A percentile compares a stretch with the other conserved stretches of the same genome.
phyloP scores from a whole-genome alignment of 2,329 filamentous ascomycete genomes.

The Gyromitra esculenta region DNA sequence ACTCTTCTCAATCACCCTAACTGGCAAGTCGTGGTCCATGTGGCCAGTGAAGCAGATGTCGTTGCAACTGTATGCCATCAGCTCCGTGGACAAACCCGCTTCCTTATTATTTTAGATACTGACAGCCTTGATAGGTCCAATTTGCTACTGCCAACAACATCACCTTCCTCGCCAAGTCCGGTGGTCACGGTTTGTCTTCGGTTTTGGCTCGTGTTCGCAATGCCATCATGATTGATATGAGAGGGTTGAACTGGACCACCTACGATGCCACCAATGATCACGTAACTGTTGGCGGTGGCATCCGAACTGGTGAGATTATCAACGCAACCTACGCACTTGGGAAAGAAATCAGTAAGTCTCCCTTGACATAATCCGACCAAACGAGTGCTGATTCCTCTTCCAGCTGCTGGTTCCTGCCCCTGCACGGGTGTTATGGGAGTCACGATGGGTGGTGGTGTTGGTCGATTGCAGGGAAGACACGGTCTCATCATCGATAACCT shows the following conservation, averaged over 20 bases:
- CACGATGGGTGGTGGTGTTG: slow-evolving; percentile 58
- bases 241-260: slow-evolving; percentile 26
- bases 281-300: slow-evolving; percentile 36
- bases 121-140: slow-evolving; percentile 18
- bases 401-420: slow-evolving; percentile 44
- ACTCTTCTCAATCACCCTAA: slow-evolving; percentile 33
- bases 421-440: slow-evolving; percentile 58
- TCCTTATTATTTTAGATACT: background rate
- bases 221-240: slow-evolving; percentile 46
- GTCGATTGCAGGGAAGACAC: slow-evolving; percentile 56
- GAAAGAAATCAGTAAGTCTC: slow-evolving; percentile 37
- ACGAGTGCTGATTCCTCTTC: background rate
- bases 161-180: slow-evolving; percentile 44
- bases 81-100: background rate
- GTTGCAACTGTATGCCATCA: slow-evolving; percentile 26
- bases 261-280: slow-evolving; percentile 21
- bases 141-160: slow-evolving; percentile 41
- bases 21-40: slow-evolving; percentile 22
- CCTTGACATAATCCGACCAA: background rate
- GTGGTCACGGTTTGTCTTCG: slow-evolving; percentile 30
- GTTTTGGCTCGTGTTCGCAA: slow-evolving; percentile 22
- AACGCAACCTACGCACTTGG: slow-evolving; percentile 33
- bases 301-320: slow-evolving; percentile 33
- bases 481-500: slow-evolving; percentile 61
- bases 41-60: slow-evolving; percentile 41